phyloP scores from a whole-genome alignment of 257 asterid species.

The Coffea canephora region DNA sequence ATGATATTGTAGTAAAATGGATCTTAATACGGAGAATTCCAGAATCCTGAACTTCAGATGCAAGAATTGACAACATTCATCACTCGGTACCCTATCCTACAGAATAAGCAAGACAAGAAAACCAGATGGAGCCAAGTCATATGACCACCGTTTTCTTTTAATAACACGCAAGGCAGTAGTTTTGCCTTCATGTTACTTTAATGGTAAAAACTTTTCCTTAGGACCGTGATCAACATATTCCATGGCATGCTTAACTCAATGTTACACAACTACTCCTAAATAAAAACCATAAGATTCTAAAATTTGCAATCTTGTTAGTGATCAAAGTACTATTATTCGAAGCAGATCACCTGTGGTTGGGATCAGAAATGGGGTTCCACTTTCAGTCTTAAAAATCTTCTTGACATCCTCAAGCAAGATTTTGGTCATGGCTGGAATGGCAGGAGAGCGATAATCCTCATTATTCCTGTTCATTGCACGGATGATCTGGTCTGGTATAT shows the following conservation, averaged over 20 bases:
- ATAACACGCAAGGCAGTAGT: background rate
- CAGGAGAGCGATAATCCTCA: conserved; percentile 97
- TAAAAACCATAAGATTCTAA: background rate
- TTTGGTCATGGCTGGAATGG: conserved; percentile 85
- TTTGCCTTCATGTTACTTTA: background rate
- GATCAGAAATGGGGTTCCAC: conserved; percentile 88
- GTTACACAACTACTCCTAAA: background rate
- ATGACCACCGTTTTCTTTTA: background rate
- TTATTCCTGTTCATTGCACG: conserved; percentile 99
- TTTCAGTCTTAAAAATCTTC: conserved; percentile 85
- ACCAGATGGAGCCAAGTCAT: background rate
- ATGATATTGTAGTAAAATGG: background rate
- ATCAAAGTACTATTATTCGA: background rate
- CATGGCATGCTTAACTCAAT: background rate
- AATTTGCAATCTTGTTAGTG: background rate
- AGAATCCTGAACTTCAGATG: background rate
- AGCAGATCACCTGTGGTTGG: conserved; percentile 83
- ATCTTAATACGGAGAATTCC: background rate
- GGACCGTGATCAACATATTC: background rate
- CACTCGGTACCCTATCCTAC: background rate
- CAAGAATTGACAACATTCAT: background rate
- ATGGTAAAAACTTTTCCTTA: background rate
- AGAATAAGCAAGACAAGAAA: background rate
- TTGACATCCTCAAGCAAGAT: conserved; percentile 85
- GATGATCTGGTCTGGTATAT: conserved; percentile 90